These are phyloP conservation scores for Calendula officinalis DNA, from an alignment of 129 eudicot species.

Conservation along the genomic window DNA sequence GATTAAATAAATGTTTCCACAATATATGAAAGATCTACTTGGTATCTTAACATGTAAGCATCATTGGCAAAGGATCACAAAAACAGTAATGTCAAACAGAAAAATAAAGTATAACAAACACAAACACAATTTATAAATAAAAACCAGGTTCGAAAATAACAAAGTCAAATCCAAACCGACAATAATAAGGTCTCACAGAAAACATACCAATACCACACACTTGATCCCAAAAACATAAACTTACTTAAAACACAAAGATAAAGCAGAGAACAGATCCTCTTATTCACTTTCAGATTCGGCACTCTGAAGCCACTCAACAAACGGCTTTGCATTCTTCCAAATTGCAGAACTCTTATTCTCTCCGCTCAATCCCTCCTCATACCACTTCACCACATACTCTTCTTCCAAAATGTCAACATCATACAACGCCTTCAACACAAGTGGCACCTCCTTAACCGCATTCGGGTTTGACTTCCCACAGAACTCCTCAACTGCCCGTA, in stretches of 20 bases:
- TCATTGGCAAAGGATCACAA: background rate
- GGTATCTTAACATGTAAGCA: no score
- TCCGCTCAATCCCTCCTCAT: conserved; percentile 45
- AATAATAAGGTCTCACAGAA: background rate
- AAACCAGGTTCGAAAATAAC: conserved; percentile 8
- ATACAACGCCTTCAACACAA: conserved; percentile 58
- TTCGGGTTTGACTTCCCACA: conserved; percentile 41
- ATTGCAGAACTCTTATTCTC: conserved; percentile 36
- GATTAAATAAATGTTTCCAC: no score
- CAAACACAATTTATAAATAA: background rate
- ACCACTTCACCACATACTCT: conserved; percentile 68
- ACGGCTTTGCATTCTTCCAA: conserved; percentile 81
- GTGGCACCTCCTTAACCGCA: conserved; percentile 69
- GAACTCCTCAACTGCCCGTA: conserved; percentile 57
- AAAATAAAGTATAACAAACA: background rate
- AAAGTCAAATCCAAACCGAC: background rate
- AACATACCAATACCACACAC: background rate
- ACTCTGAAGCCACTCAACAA: conserved; percentile 81
- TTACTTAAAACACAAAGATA: background rate
- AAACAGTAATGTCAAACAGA: background rate
- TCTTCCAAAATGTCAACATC: conserved; percentile 73
- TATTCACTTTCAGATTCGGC: conserved; percentile 77
- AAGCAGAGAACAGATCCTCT: background rate
- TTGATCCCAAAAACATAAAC: background rate
- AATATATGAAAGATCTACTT: no score